These are phyloP conservation scores for Francoa sonchifolia DNA, from an alignment of 441 rosid genomes.

Conservation along the genomic window DNA sequence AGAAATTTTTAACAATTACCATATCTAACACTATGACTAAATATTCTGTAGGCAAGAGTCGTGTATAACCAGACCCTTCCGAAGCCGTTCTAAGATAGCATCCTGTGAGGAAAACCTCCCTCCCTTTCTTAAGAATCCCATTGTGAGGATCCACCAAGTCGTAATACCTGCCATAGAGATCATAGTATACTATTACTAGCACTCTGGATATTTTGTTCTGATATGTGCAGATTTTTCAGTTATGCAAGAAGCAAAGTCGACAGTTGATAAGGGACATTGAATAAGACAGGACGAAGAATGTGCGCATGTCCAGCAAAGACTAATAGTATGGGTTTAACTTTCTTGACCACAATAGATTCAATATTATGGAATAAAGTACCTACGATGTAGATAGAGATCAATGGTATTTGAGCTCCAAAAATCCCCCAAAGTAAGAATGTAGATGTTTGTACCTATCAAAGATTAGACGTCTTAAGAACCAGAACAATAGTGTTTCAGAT, in stretches of 20 bases:
- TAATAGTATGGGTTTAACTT: too few species aligned
- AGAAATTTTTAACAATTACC: conserved; percentile 24
- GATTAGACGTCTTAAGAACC: not conserved
- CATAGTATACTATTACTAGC: conserved; percentile 3
- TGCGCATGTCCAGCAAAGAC: too few species aligned
- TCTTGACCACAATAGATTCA: not conserved
- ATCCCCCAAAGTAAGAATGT: conserved; percentile 86
- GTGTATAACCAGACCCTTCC: conserved; percentile 68
- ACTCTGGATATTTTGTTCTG: not conserved
- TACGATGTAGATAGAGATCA: conserved; percentile 80
- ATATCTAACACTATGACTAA: conserved; percentile 78
- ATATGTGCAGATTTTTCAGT: too few species aligned
- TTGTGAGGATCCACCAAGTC: conserved; percentile 61
- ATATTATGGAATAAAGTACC: conserved; percentile 28
- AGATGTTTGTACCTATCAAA: conserved; percentile 64
- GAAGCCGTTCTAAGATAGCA: conserved; percentile 81
- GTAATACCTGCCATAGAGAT: conserved; percentile 43
- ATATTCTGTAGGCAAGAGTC: conserved; percentile 94
- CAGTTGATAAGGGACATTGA: not conserved
- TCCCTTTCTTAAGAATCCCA: conserved; percentile 72
- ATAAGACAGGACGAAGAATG: too few species aligned
- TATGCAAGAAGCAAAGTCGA: not conserved
- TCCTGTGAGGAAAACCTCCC: conserved; percentile 84
- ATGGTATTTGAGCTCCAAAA: conserved; percentile 93
- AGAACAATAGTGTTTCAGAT: too few species aligned